These are phyloP conservation scores for Cucurbita argyrosperma DNA, from an alignment of 306 rosid species.

Conservation along the genomic window DNA sequence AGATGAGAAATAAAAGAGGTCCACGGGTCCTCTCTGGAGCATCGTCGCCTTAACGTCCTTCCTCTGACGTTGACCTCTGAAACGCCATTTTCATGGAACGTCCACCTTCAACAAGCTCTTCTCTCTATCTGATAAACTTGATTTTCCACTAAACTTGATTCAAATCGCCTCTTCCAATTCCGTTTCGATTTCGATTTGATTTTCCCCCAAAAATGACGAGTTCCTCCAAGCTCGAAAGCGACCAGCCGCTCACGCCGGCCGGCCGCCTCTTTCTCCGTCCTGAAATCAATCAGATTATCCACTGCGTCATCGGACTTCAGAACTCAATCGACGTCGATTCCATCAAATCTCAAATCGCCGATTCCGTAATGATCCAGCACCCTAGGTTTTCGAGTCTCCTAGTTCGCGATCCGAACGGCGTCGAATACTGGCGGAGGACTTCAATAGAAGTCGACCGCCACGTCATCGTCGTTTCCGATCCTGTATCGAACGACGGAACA, in stretches of 20 bases:
- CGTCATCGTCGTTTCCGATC: conserved; percentile 15
- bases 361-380: conserved; percentile 33
- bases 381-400: conserved; percentile 65
- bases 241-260: conserved; percentile 59
- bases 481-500: not conserved
- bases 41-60: no score
- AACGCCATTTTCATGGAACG: not conserved
- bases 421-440: conserved; percentile 60
- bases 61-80: not conserved
- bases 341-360: conserved; percentile 17
- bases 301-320: conserved; percentile 46
- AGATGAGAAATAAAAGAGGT: no score
- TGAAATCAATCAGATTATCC: conserved; percentile 39
- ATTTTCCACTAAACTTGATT: not conserved
- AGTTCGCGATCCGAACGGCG: conserved; percentile 39
- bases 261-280: conserved; percentile 65
- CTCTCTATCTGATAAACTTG: not conserved
- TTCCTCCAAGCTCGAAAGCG: conserved; percentile 9
- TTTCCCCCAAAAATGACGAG: not conserved
- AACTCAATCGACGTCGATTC: conserved; percentile 28
- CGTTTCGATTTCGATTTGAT: no score
- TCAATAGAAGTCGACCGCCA: conserved; percentile 40
- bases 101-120: not conserved
- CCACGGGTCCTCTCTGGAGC: no score
- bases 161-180: not conserved